A percentile compares a stretch with the other conserved stretches of the same genome.
Conservation (phyloP, 768 basidiomycete genomes). For the Calocera cornea region DNA sequence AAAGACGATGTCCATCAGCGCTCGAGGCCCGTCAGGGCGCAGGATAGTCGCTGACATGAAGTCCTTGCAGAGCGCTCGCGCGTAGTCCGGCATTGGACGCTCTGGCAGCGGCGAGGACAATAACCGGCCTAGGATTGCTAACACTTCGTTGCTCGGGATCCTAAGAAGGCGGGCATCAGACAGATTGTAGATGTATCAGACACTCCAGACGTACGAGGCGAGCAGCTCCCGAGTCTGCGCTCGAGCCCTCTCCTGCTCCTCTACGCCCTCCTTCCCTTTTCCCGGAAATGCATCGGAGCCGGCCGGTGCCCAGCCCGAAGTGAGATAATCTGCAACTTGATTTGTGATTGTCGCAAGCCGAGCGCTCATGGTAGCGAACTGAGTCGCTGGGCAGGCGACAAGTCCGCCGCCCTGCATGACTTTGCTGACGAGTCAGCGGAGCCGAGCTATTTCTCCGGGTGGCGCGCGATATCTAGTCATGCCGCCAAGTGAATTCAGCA, state of each 20-base stretch:
- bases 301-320: too few species aligned
- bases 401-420: too few species aligned
- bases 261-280: background rate
- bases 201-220: background rate
- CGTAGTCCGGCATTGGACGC: background rate
- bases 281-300: too few species aligned
- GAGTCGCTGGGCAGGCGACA: too few species aligned
- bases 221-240: background rate
- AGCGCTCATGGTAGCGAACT: too few species aligned
- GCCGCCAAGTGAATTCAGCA: too few species aligned
- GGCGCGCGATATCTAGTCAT: too few species aligned
- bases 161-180: background rate
- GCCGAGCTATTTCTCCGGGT: too few species aligned
- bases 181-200: background rate
- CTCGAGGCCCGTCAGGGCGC: conserved; percentile 54
- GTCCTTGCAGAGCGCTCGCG: background rate
- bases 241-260: background rate
- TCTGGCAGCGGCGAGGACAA: background rate
- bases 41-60: conserved; percentile 26
- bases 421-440: too few species aligned
- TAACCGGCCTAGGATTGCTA: background rate
- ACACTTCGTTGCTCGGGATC: background rate
- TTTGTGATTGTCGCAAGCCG: too few species aligned
- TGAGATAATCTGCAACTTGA: too few species aligned
- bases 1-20: conserved; percentile 55